Evolutionary conservation across 2,329 filamentous ascomycete genomes (phyloP), one percentile per base, ranked within the genome.

Genomic region (Eurotiales sp.): DNA sequence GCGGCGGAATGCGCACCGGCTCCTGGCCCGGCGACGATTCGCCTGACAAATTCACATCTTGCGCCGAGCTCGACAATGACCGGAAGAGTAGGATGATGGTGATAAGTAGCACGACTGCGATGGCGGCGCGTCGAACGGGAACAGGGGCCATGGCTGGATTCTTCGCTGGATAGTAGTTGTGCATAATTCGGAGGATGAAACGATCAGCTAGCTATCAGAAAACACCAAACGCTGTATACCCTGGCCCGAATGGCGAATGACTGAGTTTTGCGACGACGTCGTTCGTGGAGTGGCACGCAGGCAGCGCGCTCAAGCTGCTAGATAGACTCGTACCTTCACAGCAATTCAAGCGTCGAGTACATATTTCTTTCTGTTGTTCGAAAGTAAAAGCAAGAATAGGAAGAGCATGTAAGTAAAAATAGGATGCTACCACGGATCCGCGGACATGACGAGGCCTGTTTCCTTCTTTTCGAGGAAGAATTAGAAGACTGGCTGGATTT

Each of bases 1-100:
- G 53, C 29, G 53, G 50, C 3, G 53, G 53, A 23, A 51, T 46
- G 29, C 46, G 47, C 17, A 45, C 32, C 17, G 46, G 41, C 36
- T 23, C 47, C 42, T 43, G 43, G 5, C 30, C 44, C 23, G 25
- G 27, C 17, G 44, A 19, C 19, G 30, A 39, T 14, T 34, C n/a
- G 3, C 21, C 25, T 14, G 15, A 27, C 8, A 27, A 32, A 32
- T 27, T 17, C 8, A 21, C 3, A 19, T 29, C n/a, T 12, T n/a
- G 25, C n/a, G 46, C 14, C 29, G 51, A 49, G 37, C 32, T 14
- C 15, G 46, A 46, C 21, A 48, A 54, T 14, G 52, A 43, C n/a
- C 52, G 52, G 21, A 54, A 37, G 15, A 54, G n/a, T 7, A 54
- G 14, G 29, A 54, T 34, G 14, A 54, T 23, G 39, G 22, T 22